Base-by-base conservation (phyloP, 257 asterid genomes). In the Solanum chiquidenum region DNA sequence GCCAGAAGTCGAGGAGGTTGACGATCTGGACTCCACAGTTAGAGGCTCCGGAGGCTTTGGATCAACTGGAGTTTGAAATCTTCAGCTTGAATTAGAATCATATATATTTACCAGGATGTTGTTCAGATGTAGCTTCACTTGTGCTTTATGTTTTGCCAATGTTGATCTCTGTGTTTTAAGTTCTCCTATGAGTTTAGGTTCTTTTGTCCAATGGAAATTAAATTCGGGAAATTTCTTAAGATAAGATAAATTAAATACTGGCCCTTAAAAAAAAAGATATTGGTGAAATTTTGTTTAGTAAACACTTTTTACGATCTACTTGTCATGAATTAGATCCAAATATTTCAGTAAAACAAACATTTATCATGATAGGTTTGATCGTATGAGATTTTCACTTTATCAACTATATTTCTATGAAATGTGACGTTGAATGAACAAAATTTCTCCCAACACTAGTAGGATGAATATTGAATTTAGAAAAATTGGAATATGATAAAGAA, bases 1-100 rank as follows among this genome's bases (percentile, higher is more conserved):
- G 9, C 93, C 94, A 6, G 88, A 86, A 7, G 92, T 88, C 5
- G 93, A 90, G 76, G 93, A 88, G 89, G 91, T 89, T 87, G 90
- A 88, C 13, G 89, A 92, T 76, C 87, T 90, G 27, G 94, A 90
- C 79, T 83, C 90, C 4, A 92, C 94, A 6, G 90, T 83, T 1
- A 87, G 94, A 27, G 92, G 92, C 8, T 84, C 91, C 5, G 92
- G 92, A 16, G 93, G 93, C 25, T 90, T 90, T 49, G 93, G 94
- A 68, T 92, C 93, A 27, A 92, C 93, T 12, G 94, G 93, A 9
- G 92, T 89, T 88, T 92, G 62, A 85, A 55, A 69, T 34, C 18
- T 34, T 25, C 35, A 8, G 8, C 33, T 23, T 80, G 21, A 82
- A 49, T 10, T 82, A 5, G 42, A 80, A 80, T 77, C 84, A 13